A percentile compares a stretch with the other conserved stretches of the same genome.
Evolutionary conservation across 1,284 basidiomycete genomes (phyloP).

Genomic region (Waitea zeae): DNA sequence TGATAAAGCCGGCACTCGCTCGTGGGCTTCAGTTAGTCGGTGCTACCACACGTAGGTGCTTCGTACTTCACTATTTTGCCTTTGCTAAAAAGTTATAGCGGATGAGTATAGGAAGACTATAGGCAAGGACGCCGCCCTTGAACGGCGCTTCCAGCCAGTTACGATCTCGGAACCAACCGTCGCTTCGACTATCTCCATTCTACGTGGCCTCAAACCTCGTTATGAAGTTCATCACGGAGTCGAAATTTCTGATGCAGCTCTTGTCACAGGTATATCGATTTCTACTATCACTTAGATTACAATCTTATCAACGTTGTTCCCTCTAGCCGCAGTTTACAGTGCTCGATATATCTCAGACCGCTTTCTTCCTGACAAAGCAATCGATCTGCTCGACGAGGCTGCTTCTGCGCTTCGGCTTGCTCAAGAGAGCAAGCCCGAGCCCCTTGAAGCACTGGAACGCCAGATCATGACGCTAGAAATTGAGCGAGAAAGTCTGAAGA

Average conservation of each 20-base stretch:
- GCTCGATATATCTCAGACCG: slow-evolving; percentile 78
- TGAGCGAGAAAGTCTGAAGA: slow-evolving; percentile 80
- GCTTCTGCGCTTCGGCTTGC: slow-evolving; percentile 77
- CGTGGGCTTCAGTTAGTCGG: slow-evolving; percentile 77
- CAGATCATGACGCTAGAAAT: slow-evolving; percentile 81
- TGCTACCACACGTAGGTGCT: slow-evolving; percentile 61
- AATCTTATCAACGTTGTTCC: background rate
- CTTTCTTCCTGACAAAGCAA: slow-evolving; percentile 81
- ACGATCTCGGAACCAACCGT: slow-evolving; percentile 79
- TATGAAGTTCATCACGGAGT: slow-evolving; percentile 91
- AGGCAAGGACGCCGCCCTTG: slow-evolving; percentile 82
- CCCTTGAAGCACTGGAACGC: slow-evolving; percentile 69
- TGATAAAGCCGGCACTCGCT: slow-evolving; percentile 81
- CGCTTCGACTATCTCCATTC: slow-evolving; percentile 75
- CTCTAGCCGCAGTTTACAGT: slow-evolving; percentile 69
- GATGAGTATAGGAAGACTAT: slow-evolving; percentile 89
- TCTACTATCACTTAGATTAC: background rate
- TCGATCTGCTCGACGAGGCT: slow-evolving; percentile 84
- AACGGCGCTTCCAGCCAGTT: slow-evolving; percentile 82
- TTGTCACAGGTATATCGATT: slow-evolving; percentile 52
- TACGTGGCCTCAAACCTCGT: slow-evolving; percentile 70
- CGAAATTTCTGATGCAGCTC: slow-evolving; percentile 72
- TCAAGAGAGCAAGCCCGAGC: slow-evolving; percentile 82
- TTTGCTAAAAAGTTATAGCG: slow-evolving; percentile 19
- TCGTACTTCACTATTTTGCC: background rate